Base-by-base conservation (phyloP, 1,284 basidiomycete genomes). In the Ceratobasidium papillatum region DNA sequence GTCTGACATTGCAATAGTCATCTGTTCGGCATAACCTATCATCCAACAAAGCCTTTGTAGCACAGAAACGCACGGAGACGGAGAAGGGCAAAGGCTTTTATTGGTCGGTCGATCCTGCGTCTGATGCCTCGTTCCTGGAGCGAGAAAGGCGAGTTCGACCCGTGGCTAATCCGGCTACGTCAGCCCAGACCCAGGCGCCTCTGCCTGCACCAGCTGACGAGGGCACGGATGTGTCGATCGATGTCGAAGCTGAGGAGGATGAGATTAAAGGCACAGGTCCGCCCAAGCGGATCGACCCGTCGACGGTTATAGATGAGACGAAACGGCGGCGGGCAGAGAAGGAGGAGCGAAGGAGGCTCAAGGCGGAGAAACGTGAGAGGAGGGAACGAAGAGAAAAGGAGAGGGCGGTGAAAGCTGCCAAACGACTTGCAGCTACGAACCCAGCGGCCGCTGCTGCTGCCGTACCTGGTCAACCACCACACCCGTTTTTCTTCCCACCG, bases 21-120 rank as follows among this genome's bases (percentile, higher is more conserved):
- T 96, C 95, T 47, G 92, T 97, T 64, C 91, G 95, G 52, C 95
- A 97, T 81, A 96, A 95, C 81, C 83, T 98, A 25, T 95, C 94
- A 1, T 93, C 94, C 34, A 93, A 93, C 81, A 90, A 91, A 76
- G 93, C 93, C 0, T 96, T 96, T 83, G 86, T 92, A 80, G 96
- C 96, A 82, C 87, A 93, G 80, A 92, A 94, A 74, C 86, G 92
- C 51, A 93, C 91, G 76, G 94, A 94, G 72, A 93, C 94, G 80
- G 90, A 92, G 74, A 75, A 75, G 45, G 94, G 94, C 14, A 96
- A 96, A 80, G 94, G 94, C 1, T 94, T 91, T 76, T 92, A 94
- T 76, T 96, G 95, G 95, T 91, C 91, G 32, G 85, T 96, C 34
- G 94, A 95, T 78, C 89, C 91, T 69, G 88, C 90, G 66, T 86